Base-by-base conservation (phyloP, 768 basidiomycete genomes). In the Tylopilus felleus region DNA sequence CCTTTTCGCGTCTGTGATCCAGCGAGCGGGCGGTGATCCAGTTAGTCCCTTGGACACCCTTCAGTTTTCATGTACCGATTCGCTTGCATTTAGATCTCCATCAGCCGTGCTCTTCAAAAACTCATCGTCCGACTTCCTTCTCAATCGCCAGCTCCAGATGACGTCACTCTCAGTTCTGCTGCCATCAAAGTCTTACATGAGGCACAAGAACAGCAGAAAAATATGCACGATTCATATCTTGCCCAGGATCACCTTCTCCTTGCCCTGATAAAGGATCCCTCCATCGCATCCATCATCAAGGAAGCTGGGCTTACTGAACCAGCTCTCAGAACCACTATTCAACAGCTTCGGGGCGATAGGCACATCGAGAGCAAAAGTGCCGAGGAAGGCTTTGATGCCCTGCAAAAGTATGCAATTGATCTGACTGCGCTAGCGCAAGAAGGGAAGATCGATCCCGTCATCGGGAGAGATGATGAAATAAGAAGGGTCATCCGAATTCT, bases 381-480 rank as follows among this genome's bases (percentile, higher is more conserved):
- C 0, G 96, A 98, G 66, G 84, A 90, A 59, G 93, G 92, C 27
- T 98, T 97, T 60, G 94, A 98, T 56, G 95, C 95, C 1, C 74
- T 98, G 28, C 80, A 83, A 58, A 97, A 97, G 71, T 93, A 92
- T 65, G 90, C 90, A 1, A 73, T 88, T 14, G 93, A 97, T 69
- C 74, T 96, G 44, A 97, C 94, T 0, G 77, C 88, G 4, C 77
- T 95, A 3, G 94, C 94, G 28, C 86, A 88, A 66, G 90, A 92
- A 66, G 93, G 94, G 14, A 95, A 95, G 69, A 83, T 96, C n/a
- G 94, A 97, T 69, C 94, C 94, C 4, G 90, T 94, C 27, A 93
- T 97, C 53, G 93, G 94, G 9, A 83, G 93, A 49, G 93, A 96
- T 67, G 88, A 93, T 60, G 93, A 95, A 68, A 94, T 97, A 59